phyloP scores from a whole-genome alignment of 2,329 filamentous ascomycete genomes.

The Pyrenophora seminiperda region DNA sequence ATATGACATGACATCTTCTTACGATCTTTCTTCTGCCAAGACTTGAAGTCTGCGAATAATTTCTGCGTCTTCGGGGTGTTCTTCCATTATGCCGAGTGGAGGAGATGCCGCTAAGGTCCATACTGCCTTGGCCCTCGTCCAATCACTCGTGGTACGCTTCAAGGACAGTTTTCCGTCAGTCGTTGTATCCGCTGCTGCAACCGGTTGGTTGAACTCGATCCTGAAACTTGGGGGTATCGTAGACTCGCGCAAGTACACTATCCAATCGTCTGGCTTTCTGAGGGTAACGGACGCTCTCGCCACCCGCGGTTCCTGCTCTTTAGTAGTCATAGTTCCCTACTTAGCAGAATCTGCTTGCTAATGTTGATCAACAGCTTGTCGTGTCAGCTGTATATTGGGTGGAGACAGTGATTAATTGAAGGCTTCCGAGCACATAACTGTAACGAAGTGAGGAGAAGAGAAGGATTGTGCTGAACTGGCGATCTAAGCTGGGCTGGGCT shows the following conservation, averaged over 20 bases:
- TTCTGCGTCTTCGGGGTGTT: slow-evolving; percentile 10
- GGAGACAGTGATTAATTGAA: too few species aligned
- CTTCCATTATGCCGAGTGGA: slow-evolving; percentile 8
- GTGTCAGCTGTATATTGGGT: too few species aligned
- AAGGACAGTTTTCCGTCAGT: slow-evolving; percentile 57
- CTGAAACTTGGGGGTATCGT: slow-evolving; percentile 35
- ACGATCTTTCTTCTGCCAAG: slow-evolving; percentile 9
- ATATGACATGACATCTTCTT: slow-evolving; percentile 7
- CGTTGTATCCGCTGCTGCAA: slow-evolving; percentile 53
- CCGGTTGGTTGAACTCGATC: slow-evolving; percentile 59
- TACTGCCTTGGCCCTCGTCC: slow-evolving; percentile 1
- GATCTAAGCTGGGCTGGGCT: slow-evolving; percentile 5
- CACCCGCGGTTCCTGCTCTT: too few species aligned
- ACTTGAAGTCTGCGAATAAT: slow-evolving; percentile 9
- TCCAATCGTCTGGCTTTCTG: too few species aligned
- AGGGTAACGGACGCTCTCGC: too few species aligned
- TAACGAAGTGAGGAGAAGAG: background rate
- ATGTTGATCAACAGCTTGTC: too few species aligned
- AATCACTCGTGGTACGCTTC: slow-evolving; percentile 58
- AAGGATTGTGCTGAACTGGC: slow-evolving; percentile 5
- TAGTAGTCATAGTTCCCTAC: too few species aligned
- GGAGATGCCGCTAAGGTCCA: slow-evolving; percentile 9
- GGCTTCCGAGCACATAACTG: background rate
- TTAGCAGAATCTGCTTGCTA: too few species aligned
- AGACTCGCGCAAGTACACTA: too few species aligned